These are phyloP conservation scores for Penicillium sp. DNA, from an alignment of 2,329 filamentous ascomycete genomes.

Conservation along the genomic window DNA sequence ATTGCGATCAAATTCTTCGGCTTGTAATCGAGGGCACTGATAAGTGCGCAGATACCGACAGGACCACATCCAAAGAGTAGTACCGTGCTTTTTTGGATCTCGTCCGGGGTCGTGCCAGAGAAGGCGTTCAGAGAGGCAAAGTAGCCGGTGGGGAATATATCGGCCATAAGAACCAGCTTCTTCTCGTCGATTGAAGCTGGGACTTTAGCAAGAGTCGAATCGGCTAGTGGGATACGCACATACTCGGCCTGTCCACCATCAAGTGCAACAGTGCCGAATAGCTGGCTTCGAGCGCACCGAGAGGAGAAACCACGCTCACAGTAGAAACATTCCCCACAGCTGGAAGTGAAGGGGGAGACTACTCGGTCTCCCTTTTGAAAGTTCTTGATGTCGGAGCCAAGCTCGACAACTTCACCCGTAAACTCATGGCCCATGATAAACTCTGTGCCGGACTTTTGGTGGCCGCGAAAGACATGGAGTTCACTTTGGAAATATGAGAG, in stretches of 20 bases:
- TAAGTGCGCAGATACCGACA: constrained; percentile 77
- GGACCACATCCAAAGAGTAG: constrained; percentile 79
- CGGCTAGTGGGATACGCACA: constrained; percentile 74
- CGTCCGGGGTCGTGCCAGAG: constrained; percentile 52
- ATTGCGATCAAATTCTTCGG: constrained; percentile 74
- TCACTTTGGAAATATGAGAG: constrained; percentile 48
- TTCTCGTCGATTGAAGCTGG: constrained; percentile 67
- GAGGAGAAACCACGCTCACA: constrained; percentile 71
- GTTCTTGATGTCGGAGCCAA: constrained; percentile 54
- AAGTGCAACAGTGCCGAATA: constrained; percentile 68
- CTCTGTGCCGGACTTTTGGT: constrained; percentile 64
- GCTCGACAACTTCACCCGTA: constrained; percentile 61
- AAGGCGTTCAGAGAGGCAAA: constrained; percentile 77
- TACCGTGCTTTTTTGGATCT: constrained; percentile 45
- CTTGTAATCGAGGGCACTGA: constrained; percentile 67
- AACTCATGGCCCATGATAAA: constrained; percentile 78
- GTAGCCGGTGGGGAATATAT: constrained; percentile 81
- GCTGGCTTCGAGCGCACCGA: constrained; percentile 64
- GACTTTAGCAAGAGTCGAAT: constrained; percentile 71
- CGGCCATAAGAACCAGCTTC: constrained; percentile 79
- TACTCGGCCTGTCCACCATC: constrained; percentile 81
- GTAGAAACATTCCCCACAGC: constrained; percentile 77
- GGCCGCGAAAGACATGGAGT: constrained; percentile 80
- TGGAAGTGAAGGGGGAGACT: constrained; percentile 77
- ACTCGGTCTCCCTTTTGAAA: constrained; percentile 72